Evolutionary conservation across 2,329 filamentous ascomycete genomes (phyloP), one percentile per base, ranked within the genome.

Genomic region (Penicillium olsonii): DNA sequence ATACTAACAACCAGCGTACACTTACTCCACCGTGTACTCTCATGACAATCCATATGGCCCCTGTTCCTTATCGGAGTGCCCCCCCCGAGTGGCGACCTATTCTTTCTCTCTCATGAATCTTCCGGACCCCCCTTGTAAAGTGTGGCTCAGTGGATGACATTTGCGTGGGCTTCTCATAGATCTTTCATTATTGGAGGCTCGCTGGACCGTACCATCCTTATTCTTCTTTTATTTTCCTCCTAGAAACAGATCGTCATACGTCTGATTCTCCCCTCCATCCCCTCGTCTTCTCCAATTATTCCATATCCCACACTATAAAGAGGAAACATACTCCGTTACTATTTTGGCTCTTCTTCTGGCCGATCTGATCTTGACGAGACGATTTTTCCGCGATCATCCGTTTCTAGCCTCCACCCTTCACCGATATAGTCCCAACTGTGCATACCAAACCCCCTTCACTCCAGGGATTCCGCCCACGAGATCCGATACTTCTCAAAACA

Each of bases 111-210:
- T 42, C 37, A 42, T 33, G 41, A 49, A 49, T 52, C 46, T 51
- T 55, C 50, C 52, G 49, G 55, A 34, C 27, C 27, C 45, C 39
- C 40, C 38, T n/a, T 20, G 31, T 42, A 24, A 48, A 55, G 29
- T 53, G 52, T 61, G 59, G 57, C 57, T 56, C 53, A 44, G 53
- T 60, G 45, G 38, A 53, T 52, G 54, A 42, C 52, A 54, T 41
- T 53, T 49, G 42, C 27, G 57, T 45, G 40, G 48, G 47, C 41
- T 54, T 33, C 42, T 31, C 18, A 42, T 48, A 44, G 19, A 47
- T 50, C 46, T 42, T 49, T 47, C 53, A 41, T 54, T 53, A 62
- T 61, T 62, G 57, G 59, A 59, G 48, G 54, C 47, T 40, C 46
- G 27, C 56, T 53, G 47, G 45, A 56, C 56, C 57, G 57, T 60